Evolutionary conservation across 805 yeast species (phyloP).

Genomic region (Phaffomyces antillensis): DNA sequence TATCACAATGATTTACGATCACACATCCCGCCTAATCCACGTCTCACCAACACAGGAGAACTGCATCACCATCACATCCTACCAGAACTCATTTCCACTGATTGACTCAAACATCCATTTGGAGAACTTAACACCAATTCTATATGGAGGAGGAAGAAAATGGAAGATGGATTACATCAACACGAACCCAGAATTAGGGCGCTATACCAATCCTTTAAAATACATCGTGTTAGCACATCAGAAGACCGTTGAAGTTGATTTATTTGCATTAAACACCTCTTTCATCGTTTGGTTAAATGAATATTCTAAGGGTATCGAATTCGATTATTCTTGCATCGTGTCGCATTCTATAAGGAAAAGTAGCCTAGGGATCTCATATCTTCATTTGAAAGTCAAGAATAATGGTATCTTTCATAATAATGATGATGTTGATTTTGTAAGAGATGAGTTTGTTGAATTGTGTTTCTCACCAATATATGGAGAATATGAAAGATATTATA

Average conservation of each 20-base stretch:
- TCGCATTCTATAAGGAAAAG: slow-evolving; percentile 17
- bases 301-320: slow-evolving; percentile 29
- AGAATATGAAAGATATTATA: slow-evolving; percentile 30
- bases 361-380: not conserved
- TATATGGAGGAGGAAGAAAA: slow-evolving; percentile 37
- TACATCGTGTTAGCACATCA: slow-evolving; percentile 11
- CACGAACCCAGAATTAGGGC: not conserved
- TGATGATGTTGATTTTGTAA: not conserved
- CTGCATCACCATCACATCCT: slow-evolving; percentile 15
- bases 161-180: slow-evolving; percentile 17
- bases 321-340: slow-evolving; percentile 25
- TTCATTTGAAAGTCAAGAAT: slow-evolving; percentile 12
- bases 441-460: slow-evolving; percentile 20
- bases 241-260: slow-evolving; percentile 21
- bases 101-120: slow-evolving; percentile 8
- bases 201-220: slow-evolving; percentile 3
- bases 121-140: slow-evolving; percentile 22
- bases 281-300: slow-evolving; percentile 33
- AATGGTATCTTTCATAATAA: slow-evolving; percentile 10
- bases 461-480: slow-evolving; percentile 29
- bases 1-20: too few relatives aligned
- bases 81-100: slow-evolving; percentile 12
- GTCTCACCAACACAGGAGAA: slow-evolving; percentile 32
- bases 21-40: too few relatives aligned
- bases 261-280: slow-evolving; percentile 31